Evolutionary conservation across 805 yeast genomes (phyloP), one percentile per base, ranked within the genome.

Genomic region (Ogataea kodamae): DNA sequence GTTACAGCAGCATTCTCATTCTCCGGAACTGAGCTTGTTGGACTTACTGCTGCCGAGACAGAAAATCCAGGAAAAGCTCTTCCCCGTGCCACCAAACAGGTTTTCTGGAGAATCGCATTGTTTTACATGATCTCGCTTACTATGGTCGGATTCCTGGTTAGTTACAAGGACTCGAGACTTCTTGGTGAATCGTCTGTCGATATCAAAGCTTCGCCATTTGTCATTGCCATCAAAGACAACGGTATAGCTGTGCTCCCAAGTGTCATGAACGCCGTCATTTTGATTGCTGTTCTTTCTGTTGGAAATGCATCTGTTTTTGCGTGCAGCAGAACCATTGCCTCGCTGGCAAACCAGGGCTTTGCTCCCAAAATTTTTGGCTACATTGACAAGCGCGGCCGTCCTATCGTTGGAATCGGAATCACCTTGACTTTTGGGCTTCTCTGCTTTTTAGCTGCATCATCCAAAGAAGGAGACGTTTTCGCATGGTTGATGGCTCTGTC

Each of bases 351-450:
- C 35, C 83, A 78, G 56, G 84, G 84, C 7, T 70, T 72, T 47
- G 81, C 78, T 27, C 88, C 88, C 44, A 57, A 59, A 35, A 48
- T 70, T 20, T 69, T 80, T 37, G 77, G 77, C 20, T 80, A 80
- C 59, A 74, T 84, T 38, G 94, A 85, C 55, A 69, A 80, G 43
- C 62, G 62, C 33, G 95, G 95, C 32, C 70, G 95, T 50, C 95
- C 95, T 5, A 55, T 82, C 34, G 74, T 71, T 30, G 89, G 87
- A n/a, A 73, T 81, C 46, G 48, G 61, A 12, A 62, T 68, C 18
- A 68, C 80, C 9, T 59, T 75, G 38, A 37, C 66, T 4, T 64
- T 78, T 52, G 83, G 81, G 21, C 57, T 77, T 35, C 49, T 78
- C 12, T 73, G 82, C 35, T 78, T 72, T 53, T 62, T 82, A 19